Base-by-base conservation (phyloP, 768 basidiomycete genomes). In the Guyanaporus albipodus region DNA sequence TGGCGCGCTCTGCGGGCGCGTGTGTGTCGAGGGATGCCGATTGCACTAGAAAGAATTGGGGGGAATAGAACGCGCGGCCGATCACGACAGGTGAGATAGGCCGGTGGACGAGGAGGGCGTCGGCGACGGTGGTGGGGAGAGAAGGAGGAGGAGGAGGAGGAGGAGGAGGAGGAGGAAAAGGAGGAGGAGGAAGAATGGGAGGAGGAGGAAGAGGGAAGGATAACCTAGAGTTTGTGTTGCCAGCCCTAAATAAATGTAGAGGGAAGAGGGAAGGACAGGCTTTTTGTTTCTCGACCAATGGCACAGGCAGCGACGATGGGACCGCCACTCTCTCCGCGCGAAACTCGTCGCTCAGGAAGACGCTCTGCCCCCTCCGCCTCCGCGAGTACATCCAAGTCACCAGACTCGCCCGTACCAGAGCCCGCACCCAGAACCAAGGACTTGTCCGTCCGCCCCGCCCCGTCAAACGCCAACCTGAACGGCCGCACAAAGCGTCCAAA, bases 261-360 rank as follows among this genome's bases (percentile, higher is more conserved):
- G 47, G 32, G n/a, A n/a, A n/a, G n/a, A n/a, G n/a, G n/a, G n/a
- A n/a, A n/a, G n/a, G n/a, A n/a, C n/a, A n/a, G 38, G 40, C 42
- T 34, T 40, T 39, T 45, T 50, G 49, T 44, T 42, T 46, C 50
- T 45, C 38, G 32, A 45, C 50, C 53, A n/a, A 81, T 86, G 85
- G 77, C 83, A 42, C 82, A 83, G 63, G 70, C 78, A 38, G 77
- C 77, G 38, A 66, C 77, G 41, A 88, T 88, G 86, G 86, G 85
- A 37, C 86, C 86, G 12, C 85, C 86, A 6, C 75, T 83, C 39
- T 86, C 85, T 48, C 86, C 84, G 33, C 74, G 83, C 60, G 87
- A 88, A 68, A 83, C 84, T 42, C 75, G 87, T 57, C 83, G 87
- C 53, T 88, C 87, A 55, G 85, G 83, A 34, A 73, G 87, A 57